Base-by-base conservation (phyloP, 306 rosid species). In the Vigna unguiculata region DNA sequence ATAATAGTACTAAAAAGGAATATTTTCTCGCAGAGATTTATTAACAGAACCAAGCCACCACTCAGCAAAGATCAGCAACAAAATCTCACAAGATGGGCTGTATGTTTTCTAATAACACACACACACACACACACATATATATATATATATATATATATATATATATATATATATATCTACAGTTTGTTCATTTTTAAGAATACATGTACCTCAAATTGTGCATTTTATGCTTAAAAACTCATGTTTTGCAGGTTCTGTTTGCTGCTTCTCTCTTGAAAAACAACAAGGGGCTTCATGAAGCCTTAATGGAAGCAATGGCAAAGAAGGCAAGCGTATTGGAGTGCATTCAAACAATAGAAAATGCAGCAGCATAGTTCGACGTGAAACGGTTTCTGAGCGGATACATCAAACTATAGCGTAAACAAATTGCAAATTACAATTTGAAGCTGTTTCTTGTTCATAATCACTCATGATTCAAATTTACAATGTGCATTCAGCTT, bases 81-180 rank as follows among this genome's bases (percentile, higher is more conserved):
- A 82, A 95, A 92, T 85, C 93, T 95, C 55, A 95, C 97, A 9
- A 90, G 97, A 92, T 92, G 98, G 98, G 97, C 98, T 11, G 98
- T 95, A 87, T 68, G 97, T 86, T 83, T 41, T 79, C 78, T 6
- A 36, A 46, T 34, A 40, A 68, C 8, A 40, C n/a, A n/a, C n/a
- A n/a, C n/a, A n/a, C n/a, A n/a, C n/a, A n/a, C n/a, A n/a, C n/a
- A n/a, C n/a, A n/a, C n/a, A n/a, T n/a, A n/a, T n/a, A n/a, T n/a
- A n/a, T n/a, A n/a, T n/a, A n/a, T n/a, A n/a, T n/a, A n/a, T n/a
- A n/a, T n/a, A n/a, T n/a, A n/a, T n/a, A n/a, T n/a, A n/a, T n/a
- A n/a, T n/a, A n/a, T n/a, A n/a, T n/a, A n/a, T n/a, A n/a, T 9
- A 1, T 6, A 59, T 57, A 28, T 61, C 2, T 46, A 45, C 25